These are phyloP conservation scores for Penicillium concentricum DNA, from an alignment of 2,329 filamentous ascomycete genomes.

Conservation along the genomic window DNA sequence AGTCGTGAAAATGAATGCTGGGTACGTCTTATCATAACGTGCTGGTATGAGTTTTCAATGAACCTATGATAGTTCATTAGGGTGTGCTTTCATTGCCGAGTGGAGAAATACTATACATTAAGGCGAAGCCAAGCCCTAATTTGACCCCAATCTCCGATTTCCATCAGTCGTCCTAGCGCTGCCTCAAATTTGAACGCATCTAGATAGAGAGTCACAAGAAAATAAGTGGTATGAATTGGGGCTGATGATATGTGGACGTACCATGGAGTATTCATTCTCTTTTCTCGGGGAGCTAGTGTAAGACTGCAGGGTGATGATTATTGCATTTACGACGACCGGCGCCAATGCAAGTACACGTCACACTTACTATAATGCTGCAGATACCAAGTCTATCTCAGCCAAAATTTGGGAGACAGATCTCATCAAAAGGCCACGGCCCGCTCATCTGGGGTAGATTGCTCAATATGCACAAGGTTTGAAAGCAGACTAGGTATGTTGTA, in stretches of 20 bases:
- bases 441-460: not conserved
- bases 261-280: not conserved
- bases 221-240: no score
- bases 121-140: conserved; percentile 47
- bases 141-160: conserved; percentile 49
- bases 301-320: not conserved
- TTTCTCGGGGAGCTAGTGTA: not conserved
- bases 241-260: not conserved
- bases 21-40: conserved; percentile 37
- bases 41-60: conserved; percentile 38
- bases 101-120: conserved; percentile 33
- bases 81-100: not conserved
- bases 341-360: not conserved
- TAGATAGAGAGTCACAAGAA: conserved; percentile 20
- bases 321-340: not conserved
- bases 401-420: not conserved
- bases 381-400: not conserved
- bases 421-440: not conserved
- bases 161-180: conserved; percentile 41
- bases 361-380: not conserved
- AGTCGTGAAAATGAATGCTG: conserved; percentile 45
- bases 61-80: conserved; percentile 7
- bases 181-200: conserved; percentile 41
- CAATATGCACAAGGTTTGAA: not conserved
- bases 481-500: no score